Conservation (phyloP, 352 stramenopile genomes). For the Pythium brachiatum region DNA sequence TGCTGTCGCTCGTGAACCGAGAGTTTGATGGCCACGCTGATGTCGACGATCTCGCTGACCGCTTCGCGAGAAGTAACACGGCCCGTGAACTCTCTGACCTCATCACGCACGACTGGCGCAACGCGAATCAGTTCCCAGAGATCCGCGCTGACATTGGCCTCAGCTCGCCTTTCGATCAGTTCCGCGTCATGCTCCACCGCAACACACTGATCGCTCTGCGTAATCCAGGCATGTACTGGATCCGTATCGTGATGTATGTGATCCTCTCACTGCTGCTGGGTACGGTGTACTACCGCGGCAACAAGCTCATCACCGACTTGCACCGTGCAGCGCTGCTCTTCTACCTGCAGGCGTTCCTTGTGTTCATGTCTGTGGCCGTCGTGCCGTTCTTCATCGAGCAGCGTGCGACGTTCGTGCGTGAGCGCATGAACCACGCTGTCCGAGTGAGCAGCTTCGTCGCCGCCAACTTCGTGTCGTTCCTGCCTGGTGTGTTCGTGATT, state of each 20-base stretch:
- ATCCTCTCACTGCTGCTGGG: constrained; percentile 60
- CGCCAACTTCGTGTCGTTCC: constrained; percentile 38
- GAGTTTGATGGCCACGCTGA: constrained; percentile 36
- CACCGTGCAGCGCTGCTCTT: constrained; percentile 64
- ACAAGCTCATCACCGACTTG: constrained; percentile 34
- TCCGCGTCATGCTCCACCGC: constrained; percentile 46
- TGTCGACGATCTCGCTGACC: constrained; percentile 4
- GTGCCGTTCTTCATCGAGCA: constrained; percentile 87
- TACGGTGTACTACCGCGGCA: constrained; percentile 58
- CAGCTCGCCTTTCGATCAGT: constrained; percentile 24
- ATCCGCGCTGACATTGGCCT: constrained; percentile 9
- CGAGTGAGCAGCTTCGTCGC: constrained; percentile 51
- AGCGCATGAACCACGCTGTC: constrained; percentile 63
- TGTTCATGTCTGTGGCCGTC: constrained; percentile 88
- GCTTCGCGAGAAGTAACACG: neutral
- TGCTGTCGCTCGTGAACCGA: constrained; percentile 33
- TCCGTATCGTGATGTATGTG: constrained; percentile 67
- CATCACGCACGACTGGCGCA: constrained; percentile 8
- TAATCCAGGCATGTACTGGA: constrained; percentile 67
- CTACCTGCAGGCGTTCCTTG: constrained; percentile 84
- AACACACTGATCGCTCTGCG: constrained; percentile 62
- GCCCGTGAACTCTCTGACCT: neutral
- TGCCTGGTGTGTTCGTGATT: constrained; percentile 50
- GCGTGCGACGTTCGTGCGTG: constrained; percentile 64
- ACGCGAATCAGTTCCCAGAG: constrained; percentile 25